A percentile compares a stretch with the other conserved stretches of the same genome.
These are phyloP conservation scores for Talaromyces funiculosus DNA, from an alignment of 2,329 filamentous ascomycete species.

Conservation along the genomic window DNA sequence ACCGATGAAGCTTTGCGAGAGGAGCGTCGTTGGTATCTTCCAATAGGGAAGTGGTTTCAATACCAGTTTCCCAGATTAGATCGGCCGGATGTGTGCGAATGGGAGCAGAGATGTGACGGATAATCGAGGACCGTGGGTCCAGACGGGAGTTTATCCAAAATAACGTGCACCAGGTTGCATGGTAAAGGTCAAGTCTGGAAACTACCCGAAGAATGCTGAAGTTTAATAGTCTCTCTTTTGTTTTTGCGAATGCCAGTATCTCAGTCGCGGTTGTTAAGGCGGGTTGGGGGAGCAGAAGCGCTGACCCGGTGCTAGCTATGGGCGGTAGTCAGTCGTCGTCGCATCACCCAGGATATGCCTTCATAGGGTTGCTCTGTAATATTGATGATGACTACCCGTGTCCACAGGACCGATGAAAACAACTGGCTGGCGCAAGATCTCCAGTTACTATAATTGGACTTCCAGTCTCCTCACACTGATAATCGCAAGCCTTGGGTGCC, in stretches of 20 bases:
- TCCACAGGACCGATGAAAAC: background rate
- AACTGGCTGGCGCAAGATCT: too few relatives aligned
- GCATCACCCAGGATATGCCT: constrained; percentile 5
- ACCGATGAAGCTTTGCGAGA: constrained; percentile 20
- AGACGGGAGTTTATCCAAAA: constrained; percentile 8
- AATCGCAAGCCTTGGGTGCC: background rate
- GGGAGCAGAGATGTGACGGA: background rate
- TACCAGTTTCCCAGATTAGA: background rate
- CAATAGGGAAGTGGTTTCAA: constrained; percentile 7
- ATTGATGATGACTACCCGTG: background rate
- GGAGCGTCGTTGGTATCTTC: constrained; percentile 6
- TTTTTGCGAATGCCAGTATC: background rate
- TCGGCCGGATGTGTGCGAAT: background rate
- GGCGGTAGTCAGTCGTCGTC: constrained; percentile 10
- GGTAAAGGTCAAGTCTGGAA: constrained; percentile 6
- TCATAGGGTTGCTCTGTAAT: background rate
- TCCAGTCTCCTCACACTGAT: background rate
- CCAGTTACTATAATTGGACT: too few relatives aligned
- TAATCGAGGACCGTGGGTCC: constrained; percentile 13
- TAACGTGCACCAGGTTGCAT: constrained; percentile 15
- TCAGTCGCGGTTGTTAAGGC: background rate
- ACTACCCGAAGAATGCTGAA: background rate
- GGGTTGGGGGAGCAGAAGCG: constrained; percentile 3
- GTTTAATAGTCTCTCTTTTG: background rate
- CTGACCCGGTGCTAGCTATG: constrained; percentile 12